Conservation (phyloP, 805 yeast genomes). For the Teunomyces cretensis region DNA sequence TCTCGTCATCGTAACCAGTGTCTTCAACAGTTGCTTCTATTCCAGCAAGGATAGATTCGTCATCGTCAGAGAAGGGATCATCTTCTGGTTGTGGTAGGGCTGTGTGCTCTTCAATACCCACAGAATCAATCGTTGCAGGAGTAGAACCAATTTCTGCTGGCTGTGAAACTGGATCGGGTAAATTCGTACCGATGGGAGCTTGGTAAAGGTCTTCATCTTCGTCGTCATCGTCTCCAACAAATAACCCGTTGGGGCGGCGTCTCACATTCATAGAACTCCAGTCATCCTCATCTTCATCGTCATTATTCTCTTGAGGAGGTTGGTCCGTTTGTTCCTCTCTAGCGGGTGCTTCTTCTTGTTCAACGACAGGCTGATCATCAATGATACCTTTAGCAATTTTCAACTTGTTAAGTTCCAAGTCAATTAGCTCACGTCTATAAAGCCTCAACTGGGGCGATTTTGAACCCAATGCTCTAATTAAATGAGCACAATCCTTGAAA, state of each 20-base stretch:
- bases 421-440: slow-evolving; percentile 27
- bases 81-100: slow-evolving; percentile 9
- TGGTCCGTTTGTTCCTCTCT: background rate
- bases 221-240: slow-evolving; percentile 14
- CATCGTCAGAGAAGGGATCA: slow-evolving; percentile 27
- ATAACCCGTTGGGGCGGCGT: slow-evolving; percentile 11
- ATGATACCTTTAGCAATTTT: slow-evolving; percentile 11
- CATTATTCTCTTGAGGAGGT: background rate
- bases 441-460: slow-evolving; percentile 35
- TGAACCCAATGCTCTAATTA: slow-evolving; percentile 51
- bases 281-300: slow-evolving; percentile 25
- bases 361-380: slow-evolving; percentile 5
- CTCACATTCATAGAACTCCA: slow-evolving; percentile 29
- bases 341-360: background rate
- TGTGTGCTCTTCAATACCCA: background rate
- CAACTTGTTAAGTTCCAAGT: slow-evolving; percentile 25
- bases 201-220: slow-evolving; percentile 7
- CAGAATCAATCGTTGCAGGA: too few relatives aligned
- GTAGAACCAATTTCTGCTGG: background rate
- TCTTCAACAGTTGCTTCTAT: slow-evolving; percentile 6
- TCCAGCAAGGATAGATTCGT: slow-evolving; percentile 12
- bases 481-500: slow-evolving; percentile 63
- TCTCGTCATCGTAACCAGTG: slow-evolving; percentile 15
- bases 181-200: background rate
- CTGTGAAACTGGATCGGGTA: background rate